These are phyloP conservation scores for Parastagonospora avenae DNA, from an alignment of 2,329 filamentous ascomycete species.

Conservation along the genomic window DNA sequence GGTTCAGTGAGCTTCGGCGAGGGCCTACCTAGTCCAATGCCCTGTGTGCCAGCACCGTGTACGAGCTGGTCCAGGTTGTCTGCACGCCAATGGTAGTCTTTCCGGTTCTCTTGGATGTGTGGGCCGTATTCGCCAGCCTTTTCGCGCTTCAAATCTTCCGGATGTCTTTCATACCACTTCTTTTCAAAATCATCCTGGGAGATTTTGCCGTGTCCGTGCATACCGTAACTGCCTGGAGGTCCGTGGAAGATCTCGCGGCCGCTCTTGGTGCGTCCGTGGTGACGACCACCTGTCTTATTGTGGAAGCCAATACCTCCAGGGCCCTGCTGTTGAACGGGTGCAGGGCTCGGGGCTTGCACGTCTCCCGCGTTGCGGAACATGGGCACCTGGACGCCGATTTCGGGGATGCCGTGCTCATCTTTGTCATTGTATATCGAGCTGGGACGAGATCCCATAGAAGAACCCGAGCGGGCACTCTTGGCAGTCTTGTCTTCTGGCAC, in stretches of 20 bases:
- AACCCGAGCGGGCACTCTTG: slow-evolving; percentile 38
- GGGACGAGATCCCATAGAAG: slow-evolving; percentile 54
- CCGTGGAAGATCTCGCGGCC: slow-evolving; percentile 70
- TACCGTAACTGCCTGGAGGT: slow-evolving; percentile 88
- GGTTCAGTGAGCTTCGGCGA: neutral
- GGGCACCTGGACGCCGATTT: slow-evolving; percentile 89
- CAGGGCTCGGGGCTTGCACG: slow-evolving; percentile 91
- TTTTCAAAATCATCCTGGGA: slow-evolving; percentile 83
- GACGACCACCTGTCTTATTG: slow-evolving; percentile 60
- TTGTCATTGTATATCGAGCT: slow-evolving; percentile 60
- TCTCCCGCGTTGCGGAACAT: slow-evolving; percentile 93
- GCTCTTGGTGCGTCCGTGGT: slow-evolving; percentile 70
- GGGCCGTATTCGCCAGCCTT: slow-evolving; percentile 70
- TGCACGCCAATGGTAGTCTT: slow-evolving; percentile 84
- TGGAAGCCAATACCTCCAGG: slow-evolving; percentile 57
- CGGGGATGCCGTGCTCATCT: slow-evolving; percentile 86
- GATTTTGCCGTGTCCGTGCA: slow-evolving; percentile 82
- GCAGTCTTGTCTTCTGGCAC: slow-evolving; percentile 37
- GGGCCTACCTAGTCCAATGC: slow-evolving; percentile 59
- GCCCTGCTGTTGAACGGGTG: slow-evolving; percentile 55
- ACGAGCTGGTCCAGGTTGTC: slow-evolving; percentile 92
- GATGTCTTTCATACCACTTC: slow-evolving; percentile 92
- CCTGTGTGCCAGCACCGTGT: slow-evolving; percentile 60
- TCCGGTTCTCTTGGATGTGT: slow-evolving; percentile 62
- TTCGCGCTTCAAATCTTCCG: slow-evolving; percentile 75